A percentile compares a stretch with the other conserved stretches of the same genome.
Conservation (phyloP, 805 yeast species). For the Maudiozyma pseudohumilis region DNA sequence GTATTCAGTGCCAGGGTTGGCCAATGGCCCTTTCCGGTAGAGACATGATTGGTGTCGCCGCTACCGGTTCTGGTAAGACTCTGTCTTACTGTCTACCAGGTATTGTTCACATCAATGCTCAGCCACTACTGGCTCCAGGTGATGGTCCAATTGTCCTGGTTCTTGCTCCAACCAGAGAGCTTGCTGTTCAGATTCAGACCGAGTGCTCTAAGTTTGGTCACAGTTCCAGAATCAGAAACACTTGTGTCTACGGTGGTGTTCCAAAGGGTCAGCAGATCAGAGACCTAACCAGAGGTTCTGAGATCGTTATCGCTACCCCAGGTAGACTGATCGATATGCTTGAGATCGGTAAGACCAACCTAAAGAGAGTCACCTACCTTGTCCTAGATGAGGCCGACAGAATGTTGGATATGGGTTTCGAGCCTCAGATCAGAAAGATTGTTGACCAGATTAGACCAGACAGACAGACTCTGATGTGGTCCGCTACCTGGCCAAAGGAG, state of each 20-base stretch:
- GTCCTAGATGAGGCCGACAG: conserved; percentile 99
- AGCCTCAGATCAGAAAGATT: conserved; percentile 97
- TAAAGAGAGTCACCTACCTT: conserved; percentile 91
- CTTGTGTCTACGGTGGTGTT: conserved; percentile 99
- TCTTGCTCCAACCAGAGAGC: conserved; percentile 96
- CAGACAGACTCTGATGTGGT: conserved; percentile 99
- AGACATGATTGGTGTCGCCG: conserved; percentile 97
- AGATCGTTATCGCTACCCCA: conserved; percentile 95
- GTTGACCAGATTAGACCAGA: conserved; percentile 98
- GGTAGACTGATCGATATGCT: conserved; percentile 98
- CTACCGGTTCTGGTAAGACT: conserved; percentile 99
- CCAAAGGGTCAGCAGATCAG: conserved; percentile 97
- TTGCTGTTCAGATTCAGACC: conserved; percentile 93
- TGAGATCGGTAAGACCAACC: conserved; percentile 88
- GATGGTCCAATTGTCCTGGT: conserved; percentile 97
- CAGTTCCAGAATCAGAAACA: conserved; percentile 87
- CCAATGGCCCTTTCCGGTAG: conserved; percentile 99
- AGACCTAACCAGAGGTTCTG: conserved; percentile 90
- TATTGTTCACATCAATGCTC: conserved; percentile 96
- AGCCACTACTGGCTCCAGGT: conserved; percentile 84
- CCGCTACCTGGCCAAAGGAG: conserved; percentile 99
- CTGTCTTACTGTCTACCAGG: conserved; percentile 94
- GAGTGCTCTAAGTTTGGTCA: conserved; percentile 94
- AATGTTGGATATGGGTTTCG: conserved; percentile 99
- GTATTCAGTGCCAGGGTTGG: conserved; percentile 99